These are phyloP conservation scores for Naganishia sp. DNA, from an alignment of 1,284 basidiomycete genomes.

Conservation along the genomic window DNA sequence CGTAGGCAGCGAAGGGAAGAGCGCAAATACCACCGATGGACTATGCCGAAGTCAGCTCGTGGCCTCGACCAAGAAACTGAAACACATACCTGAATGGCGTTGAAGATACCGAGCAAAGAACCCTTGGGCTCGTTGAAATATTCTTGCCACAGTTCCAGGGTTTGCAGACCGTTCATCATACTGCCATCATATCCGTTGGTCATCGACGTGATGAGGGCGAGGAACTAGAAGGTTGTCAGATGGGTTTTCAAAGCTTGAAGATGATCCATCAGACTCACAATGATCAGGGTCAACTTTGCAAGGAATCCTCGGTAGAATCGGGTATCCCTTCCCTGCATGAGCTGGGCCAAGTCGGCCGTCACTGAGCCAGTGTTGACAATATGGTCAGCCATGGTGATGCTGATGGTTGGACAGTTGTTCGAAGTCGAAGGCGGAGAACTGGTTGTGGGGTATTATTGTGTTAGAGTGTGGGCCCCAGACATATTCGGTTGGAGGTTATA, in stretches of 20 bases:
- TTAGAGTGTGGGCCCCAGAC: slow-evolving; percentile 15
- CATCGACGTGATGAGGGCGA: slow-evolving; percentile 38
- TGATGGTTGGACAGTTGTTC: neutral
- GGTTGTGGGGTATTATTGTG: slow-evolving; percentile 7
- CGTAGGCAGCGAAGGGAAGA: slow-evolving; percentile 43
- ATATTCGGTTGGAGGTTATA: slow-evolving; percentile 7
- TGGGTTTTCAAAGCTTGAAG: neutral
- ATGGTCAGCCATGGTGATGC: slow-evolving; percentile 24
- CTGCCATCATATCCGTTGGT: slow-evolving; percentile 34
- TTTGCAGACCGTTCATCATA: slow-evolving; percentile 42
- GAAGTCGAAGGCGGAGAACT: slow-evolving; percentile 5
- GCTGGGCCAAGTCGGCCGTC: slow-evolving; percentile 19
- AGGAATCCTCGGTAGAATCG: slow-evolving; percentile 22
- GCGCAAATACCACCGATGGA: slow-evolving; percentile 38
- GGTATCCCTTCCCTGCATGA: slow-evolving; percentile 29
- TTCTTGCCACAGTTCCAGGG: slow-evolving; percentile 37
- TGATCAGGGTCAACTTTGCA: slow-evolving; percentile 20
- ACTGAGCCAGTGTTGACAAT: slow-evolving; percentile 16
- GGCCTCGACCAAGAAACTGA: neutral
- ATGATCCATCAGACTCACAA: slow-evolving; percentile 5
- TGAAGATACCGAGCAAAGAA: slow-evolving; percentile 43
- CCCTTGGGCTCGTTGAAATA: slow-evolving; percentile 36
- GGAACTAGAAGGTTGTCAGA: slow-evolving; percentile 8
- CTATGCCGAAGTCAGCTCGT: slow-evolving; percentile 8
- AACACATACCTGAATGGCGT: slow-evolving; percentile 39